Base-by-base conservation (phyloP, 352 stramenopile genomes). In the Globisporangium paroecandrum region DNA sequence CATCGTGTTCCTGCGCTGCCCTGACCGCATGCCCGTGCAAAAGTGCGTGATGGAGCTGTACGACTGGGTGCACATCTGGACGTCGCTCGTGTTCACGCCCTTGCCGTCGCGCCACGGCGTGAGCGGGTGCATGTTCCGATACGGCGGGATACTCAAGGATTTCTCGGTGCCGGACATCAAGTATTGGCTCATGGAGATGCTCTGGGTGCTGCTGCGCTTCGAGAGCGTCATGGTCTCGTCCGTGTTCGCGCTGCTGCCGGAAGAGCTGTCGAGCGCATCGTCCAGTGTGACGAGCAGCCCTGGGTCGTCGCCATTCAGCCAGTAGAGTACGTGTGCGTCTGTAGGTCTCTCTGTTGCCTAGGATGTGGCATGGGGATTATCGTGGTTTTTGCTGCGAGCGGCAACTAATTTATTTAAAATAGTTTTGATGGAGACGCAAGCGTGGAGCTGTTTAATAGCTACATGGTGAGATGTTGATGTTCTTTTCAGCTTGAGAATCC, bases 111-210 rank as follows among this genome's bases (percentile, higher is more conserved):
- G 47, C 3, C 47, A 34, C 53, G 53, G 58, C 18, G 34, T 29
- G 25, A 56, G 32, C 29, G 62, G 75, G 3, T 79, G 69, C 51
- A 56, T 71, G 9, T 81, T 82, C 24, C 71, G 71, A 12, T 83
- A 79, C 66, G 76, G 68, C 34, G 69, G 75, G 34, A 69, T 46
- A 53, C 65, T 81, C 18, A 32, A 57, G 49, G 59, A 73, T 24
- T 69, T 76, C 3, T 65, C 69, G 18, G 64, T 69, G 8, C 43
- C 61, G 0, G 69, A 80, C 22, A 54, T 77, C 13, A 69, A 72
- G 34, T 81, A 74, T 51, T 82, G 77, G 77, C 68, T 85, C 57
- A 70, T 78, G 61, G 77, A 85, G 70, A 78, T 81, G 62, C 54
- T 85, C 18, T 85, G 75, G 57, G 67, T 82, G 4, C 62, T 80